Percentiles rank a stretch among this genome's conserved stretches.
phyloP scores from a whole-genome alignment of 2,329 filamentous ascomycete species.

The Grosmannia penicillata region DNA sequence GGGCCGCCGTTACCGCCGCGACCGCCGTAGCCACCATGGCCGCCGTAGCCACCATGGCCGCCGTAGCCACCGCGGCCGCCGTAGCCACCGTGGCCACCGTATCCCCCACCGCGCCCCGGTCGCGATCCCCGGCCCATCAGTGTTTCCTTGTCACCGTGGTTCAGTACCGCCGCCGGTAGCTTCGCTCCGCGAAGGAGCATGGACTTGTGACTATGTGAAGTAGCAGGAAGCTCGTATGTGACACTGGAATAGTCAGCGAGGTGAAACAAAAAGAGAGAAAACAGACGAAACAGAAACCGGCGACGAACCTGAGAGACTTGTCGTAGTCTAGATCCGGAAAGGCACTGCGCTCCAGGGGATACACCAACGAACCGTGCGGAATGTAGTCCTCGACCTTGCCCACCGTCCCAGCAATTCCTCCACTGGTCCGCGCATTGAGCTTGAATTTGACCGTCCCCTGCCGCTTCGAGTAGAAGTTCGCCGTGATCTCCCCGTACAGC shows the following conservation, averaged over 20 bases:
- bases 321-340: constrained; percentile 75
- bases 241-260: constrained; percentile 38
- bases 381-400: constrained; percentile 74
- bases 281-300: too few relatives aligned
- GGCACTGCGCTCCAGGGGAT: constrained; percentile 55
- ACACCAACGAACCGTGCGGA: constrained; percentile 67
- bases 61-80: constrained; percentile 16
- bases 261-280: background rate
- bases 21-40: too few relatives aligned
- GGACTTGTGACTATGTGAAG: constrained; percentile 68
- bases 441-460: constrained; percentile 51
- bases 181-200: constrained; percentile 81
- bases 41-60: background rate
- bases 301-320: constrained; percentile 74
- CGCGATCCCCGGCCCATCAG: constrained; percentile 51
- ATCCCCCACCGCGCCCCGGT: constrained; percentile 54
- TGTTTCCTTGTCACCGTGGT: constrained; percentile 59
- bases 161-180: constrained; percentile 56
- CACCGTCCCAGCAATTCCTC: constrained; percentile 65
- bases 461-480: constrained; percentile 86
- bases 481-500: constrained; percentile 72
- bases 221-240: constrained; percentile 67
- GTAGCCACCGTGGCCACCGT: constrained; percentile 37
- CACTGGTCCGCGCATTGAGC: constrained; percentile 60
- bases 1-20: constrained; percentile 53